These are phyloP conservation scores for Escallonia herrerae DNA, from an alignment of 129 eudicot genomes.

Conservation along the genomic window DNA sequence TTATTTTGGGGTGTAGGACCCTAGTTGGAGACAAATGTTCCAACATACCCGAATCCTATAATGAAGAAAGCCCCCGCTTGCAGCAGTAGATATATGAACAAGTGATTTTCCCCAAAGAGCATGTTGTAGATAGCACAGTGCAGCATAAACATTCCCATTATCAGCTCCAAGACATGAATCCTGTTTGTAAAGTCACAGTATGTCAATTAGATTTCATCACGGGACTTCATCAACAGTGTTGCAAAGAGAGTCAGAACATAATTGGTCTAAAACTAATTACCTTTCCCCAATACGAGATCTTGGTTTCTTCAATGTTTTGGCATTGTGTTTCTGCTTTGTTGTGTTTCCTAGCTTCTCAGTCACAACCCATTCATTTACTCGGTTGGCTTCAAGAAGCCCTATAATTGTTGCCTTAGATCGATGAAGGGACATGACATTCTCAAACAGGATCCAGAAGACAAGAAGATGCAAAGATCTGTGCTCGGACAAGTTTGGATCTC, in stretches of 20 bases:
- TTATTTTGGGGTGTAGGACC: not conserved
- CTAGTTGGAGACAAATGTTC: slow-evolving; percentile 46
- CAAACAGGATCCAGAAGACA: slow-evolving; percentile 87
- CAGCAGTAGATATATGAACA: slow-evolving; percentile 55
- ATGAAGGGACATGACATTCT: slow-evolving; percentile 92
- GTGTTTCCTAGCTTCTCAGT: slow-evolving; percentile 76
- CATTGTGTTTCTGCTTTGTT: slow-evolving; percentile 29
- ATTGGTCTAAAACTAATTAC: slow-evolving; percentile 18
- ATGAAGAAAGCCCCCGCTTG: slow-evolving; percentile 72
- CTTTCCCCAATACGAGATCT: slow-evolving; percentile 46
- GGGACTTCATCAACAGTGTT: too few relatives aligned
- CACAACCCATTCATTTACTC: slow-evolving; percentile 92
- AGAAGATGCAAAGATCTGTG: slow-evolving; percentile 69
- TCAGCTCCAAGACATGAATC: slow-evolving; percentile 54
- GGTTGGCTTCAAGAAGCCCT: slow-evolving; percentile 67
- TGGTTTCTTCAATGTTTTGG: slow-evolving; percentile 29
- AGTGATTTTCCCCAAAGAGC: slow-evolving; percentile 48
- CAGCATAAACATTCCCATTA: slow-evolving; percentile 56
- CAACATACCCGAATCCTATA: slow-evolving; percentile 61
- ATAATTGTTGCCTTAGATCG: slow-evolving; percentile 80
- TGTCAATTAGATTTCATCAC: not conserved
- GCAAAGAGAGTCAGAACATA: too few relatives aligned
- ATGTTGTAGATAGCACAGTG: slow-evolving; percentile 51
- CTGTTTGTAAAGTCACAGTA: slow-evolving; percentile 30
- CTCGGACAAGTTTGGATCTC: slow-evolving; percentile 6